A percentile compares a stretch with the other conserved stretches of the same genome.
Conservation (phyloP, 176 grass and related monocot genomes). For the Cenchrus purpureus region DNA sequence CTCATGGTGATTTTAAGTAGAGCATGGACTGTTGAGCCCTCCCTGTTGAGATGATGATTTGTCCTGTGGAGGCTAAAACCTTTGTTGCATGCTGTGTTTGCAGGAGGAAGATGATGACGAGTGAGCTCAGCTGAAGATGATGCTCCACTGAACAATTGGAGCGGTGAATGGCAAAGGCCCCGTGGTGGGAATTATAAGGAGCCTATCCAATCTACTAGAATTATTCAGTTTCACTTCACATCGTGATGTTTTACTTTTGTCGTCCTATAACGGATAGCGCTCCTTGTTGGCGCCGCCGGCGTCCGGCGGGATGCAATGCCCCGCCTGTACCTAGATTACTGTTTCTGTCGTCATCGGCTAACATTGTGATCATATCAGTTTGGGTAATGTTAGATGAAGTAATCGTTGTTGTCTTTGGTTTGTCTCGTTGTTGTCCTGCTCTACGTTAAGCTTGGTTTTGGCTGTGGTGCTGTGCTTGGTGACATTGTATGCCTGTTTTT, state of each 20-base stretch:
- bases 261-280: conserved; percentile 46
- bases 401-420: background rate
- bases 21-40: background rate
- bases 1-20: no score
- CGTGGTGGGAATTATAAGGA: conserved; percentile 25
- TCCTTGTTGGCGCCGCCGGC: conserved; percentile 46
- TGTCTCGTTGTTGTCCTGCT: background rate
- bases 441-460: no score
- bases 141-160: conserved; percentile 24
- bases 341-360: conserved; percentile 57
- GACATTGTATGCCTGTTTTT: no score
- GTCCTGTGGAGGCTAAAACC: background rate
- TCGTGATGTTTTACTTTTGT: conserved; percentile 53
- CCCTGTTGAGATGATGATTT: background rate
- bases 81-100: background rate
- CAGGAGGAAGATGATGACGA: conserved; percentile 67
- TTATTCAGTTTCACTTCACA: conserved; percentile 57
- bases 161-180: background rate
- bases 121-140: conserved; percentile 25
- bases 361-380: conserved; percentile 65
- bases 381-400: conserved; percentile 62
- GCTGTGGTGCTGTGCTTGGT: no score
- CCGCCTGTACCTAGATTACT: conserved; percentile 67
- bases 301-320: background rate
- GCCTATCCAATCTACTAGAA: conserved; percentile 56